phyloP scores from a whole-genome alignment of 2,329 filamentous ascomycete species.

The Fusarium staphyleae region DNA sequence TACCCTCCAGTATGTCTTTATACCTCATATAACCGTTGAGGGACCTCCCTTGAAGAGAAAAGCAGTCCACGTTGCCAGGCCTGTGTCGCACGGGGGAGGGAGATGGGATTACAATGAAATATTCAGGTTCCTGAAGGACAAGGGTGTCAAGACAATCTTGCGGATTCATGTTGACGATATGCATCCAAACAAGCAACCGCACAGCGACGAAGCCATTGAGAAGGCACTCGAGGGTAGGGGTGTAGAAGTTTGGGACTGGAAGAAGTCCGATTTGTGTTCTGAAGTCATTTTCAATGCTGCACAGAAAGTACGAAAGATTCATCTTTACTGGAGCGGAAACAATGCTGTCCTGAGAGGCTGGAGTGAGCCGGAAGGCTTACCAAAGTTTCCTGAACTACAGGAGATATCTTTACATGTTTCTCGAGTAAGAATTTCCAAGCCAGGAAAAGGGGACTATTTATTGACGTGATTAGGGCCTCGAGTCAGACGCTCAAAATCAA shows the following conservation, averaged over 20 bases:
- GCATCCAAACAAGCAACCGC: neutral
- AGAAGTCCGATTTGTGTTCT: constrained; percentile 15
- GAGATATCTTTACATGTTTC: neutral
- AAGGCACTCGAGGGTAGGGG: neutral
- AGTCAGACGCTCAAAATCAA: neutral
- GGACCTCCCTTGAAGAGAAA: neutral
- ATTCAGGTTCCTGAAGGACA: neutral
- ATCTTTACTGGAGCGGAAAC: constrained; percentile 17
- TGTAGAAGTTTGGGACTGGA: constrained; percentile 16
- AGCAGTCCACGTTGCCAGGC: no score
- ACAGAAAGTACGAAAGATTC: neutral
- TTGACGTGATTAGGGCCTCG: constrained; percentile 14
- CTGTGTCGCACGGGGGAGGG: neutral
- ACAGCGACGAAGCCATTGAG: constrained; percentile 17
- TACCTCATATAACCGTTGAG: neutral
- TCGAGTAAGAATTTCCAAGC: no score
- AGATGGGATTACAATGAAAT: constrained; percentile 1
- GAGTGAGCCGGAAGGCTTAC: constrained; percentile 4
- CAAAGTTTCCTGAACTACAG: neutral
- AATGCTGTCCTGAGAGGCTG: constrained; percentile 14
- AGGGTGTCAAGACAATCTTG: neutral
- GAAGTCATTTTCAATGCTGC: constrained; percentile 5
- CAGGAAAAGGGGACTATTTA: no score
- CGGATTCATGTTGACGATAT: constrained; percentile 7
- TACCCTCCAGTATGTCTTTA: constrained; percentile 12